Evolutionary conservation across 495 filamentous ascomycete species (phyloP).

Genomic region (Neurospora sp.): DNA sequence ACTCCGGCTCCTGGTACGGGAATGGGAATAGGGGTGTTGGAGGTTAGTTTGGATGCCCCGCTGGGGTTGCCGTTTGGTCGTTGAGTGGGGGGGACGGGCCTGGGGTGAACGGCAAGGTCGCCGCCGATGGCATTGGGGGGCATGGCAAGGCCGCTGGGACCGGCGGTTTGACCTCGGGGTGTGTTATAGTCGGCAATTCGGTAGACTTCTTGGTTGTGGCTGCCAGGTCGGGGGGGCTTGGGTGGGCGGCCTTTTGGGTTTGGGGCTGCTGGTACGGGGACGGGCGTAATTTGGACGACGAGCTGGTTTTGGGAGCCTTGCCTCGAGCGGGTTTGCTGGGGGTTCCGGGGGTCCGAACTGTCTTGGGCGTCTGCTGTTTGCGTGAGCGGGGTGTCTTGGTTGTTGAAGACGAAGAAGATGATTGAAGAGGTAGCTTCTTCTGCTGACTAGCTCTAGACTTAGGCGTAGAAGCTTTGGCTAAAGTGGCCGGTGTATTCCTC

Average conservation of each 20-base stretch:
- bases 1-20: background rate
- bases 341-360: background rate
- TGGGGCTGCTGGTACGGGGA: background rate
- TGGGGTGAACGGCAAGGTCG: slow-evolving; percentile 1
- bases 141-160: background rate
- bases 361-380: slow-evolving; percentile 4
- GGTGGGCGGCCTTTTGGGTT: background rate
- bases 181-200: background rate
- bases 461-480: background rate
- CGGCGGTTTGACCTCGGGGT: background rate
- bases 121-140: background rate
- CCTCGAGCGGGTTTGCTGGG: background rate
- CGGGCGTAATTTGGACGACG: background rate
- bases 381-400: slow-evolving; percentile 8
- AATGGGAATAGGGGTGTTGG: background rate
- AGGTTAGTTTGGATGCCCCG: background rate
- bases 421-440: slow-evolving; percentile 1
- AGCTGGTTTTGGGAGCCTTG: background rate
- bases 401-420: background rate
- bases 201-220: background rate
- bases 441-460: background rate
- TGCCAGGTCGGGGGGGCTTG: slow-evolving; percentile 9
- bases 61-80: background rate
- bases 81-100: background rate
- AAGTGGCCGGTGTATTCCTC: background rate